Percentiles rank a stretch among this genome's conserved stretches.
These are phyloP conservation scores for Trichoderma semiorbis DNA, from an alignment of 2,329 filamentous ascomycete species.

Conservation along the genomic window DNA sequence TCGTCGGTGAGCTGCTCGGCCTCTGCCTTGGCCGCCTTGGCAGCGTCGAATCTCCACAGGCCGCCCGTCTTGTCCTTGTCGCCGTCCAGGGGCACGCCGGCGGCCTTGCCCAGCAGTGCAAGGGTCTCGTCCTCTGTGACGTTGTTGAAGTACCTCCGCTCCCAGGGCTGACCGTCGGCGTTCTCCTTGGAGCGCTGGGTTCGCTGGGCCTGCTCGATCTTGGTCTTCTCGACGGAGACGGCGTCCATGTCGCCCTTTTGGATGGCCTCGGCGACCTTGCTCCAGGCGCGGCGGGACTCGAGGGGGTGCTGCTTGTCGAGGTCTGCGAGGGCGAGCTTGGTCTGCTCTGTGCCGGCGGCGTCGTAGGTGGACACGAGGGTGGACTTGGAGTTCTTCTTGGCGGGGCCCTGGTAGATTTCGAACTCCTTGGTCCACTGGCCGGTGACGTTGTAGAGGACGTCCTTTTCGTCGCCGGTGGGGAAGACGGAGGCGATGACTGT, in stretches of 20 bases:
- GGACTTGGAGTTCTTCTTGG: slow-evolving; percentile 47
- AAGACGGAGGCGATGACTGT: slow-evolving; percentile 74
- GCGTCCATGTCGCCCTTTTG: slow-evolving; percentile 78
- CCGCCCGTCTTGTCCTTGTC: slow-evolving; percentile 60
- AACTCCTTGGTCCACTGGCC: slow-evolving; percentile 90
- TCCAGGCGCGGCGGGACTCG: slow-evolving; percentile 85
- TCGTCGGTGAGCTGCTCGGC: slow-evolving; percentile 38
- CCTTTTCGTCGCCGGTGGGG: slow-evolving; percentile 66
- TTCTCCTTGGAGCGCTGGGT: slow-evolving; percentile 68
- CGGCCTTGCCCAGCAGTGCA: slow-evolving; percentile 41
- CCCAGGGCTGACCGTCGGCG: slow-evolving; percentile 72
- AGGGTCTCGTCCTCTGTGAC: slow-evolving; percentile 48
- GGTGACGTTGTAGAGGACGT: slow-evolving; percentile 73
- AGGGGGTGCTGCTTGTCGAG: slow-evolving; percentile 79
- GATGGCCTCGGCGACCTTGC: slow-evolving; percentile 78
- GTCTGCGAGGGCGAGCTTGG: slow-evolving; percentile 67
- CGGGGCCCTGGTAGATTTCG: slow-evolving; percentile 65
- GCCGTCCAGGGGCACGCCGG: slow-evolving; percentile 48
- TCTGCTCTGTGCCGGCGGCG: slow-evolving; percentile 54
- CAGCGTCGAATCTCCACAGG: slow-evolving; percentile 56
- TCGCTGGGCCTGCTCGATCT: slow-evolving; percentile 88
- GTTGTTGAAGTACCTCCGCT: slow-evolving; percentile 74
- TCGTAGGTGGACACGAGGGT: slow-evolving; percentile 59
- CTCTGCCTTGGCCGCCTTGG: slow-evolving; percentile 40
- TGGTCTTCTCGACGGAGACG: slow-evolving; percentile 73